Conservation (phyloP, 768 basidiomycete genomes). For the Lactarius deliciosus region DNA sequence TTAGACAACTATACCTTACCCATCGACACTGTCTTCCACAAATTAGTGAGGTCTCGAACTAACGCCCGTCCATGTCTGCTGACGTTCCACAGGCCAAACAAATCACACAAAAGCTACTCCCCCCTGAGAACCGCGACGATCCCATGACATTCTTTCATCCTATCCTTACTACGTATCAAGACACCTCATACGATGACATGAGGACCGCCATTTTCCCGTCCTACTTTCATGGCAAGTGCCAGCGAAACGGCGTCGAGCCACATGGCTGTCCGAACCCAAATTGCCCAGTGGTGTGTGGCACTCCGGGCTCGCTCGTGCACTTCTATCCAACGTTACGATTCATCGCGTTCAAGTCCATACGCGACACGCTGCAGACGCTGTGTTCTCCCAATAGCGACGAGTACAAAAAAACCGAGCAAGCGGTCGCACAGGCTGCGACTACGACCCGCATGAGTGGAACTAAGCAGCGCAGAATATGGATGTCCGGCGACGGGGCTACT, state of each 20-base stretch:
- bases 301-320: conserved; percentile 77
- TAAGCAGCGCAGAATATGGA: conserved; percentile 15
- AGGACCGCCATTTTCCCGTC: conserved; percentile 61
- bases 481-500: conserved; percentile 23
- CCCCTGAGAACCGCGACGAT: conserved; percentile 31
- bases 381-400: conserved; percentile 41
- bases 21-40: conserved; percentile 40
- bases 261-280: conserved; percentile 76
- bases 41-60: conserved; percentile 42
- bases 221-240: conserved; percentile 80
- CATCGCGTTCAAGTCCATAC: conserved; percentile 51
- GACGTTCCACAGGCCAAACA: conserved; percentile 38
- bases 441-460: conserved; percentile 7
- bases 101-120: conserved; percentile 39
- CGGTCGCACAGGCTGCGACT: conserved; percentile 41
- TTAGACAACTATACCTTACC: conserved; percentile 49
- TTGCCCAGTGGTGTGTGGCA: conserved; percentile 77
- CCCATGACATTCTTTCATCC: conserved; percentile 44
- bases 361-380: conserved; percentile 38
- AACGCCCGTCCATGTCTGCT: conserved; percentile 19
- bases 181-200: conserved; percentile 45
- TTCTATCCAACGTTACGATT: conserved; percentile 52
- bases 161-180: conserved; percentile 47
- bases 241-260: conserved; percentile 54
- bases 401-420: conserved; percentile 45